Evolutionary conservation across 441 rosid genomes (phyloP).

Genomic region (Pelargonium exstipulatum): DNA sequence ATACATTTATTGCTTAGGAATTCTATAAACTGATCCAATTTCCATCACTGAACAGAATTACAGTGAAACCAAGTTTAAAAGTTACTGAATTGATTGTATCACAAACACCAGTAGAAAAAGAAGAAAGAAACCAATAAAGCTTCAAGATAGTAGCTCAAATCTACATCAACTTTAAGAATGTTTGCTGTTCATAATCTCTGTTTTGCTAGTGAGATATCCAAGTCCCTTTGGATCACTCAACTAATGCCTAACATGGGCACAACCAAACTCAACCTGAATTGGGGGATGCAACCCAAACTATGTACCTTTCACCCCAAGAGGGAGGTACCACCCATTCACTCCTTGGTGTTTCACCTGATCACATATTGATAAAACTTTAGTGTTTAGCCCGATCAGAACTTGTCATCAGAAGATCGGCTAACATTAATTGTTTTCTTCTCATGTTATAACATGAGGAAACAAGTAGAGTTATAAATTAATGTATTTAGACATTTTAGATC

Average conservation of each 20-base stretch:
- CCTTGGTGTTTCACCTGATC: constrained; percentile 5
- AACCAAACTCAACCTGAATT: constrained; percentile 3
- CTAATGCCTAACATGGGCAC: neutral
- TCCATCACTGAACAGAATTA: neutral
- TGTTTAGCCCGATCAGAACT: neutral
- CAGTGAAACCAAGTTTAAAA: neutral
- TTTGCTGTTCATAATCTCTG: neutral
- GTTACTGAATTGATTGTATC: neutral
- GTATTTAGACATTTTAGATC: neutral
- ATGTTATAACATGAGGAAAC: neutral
- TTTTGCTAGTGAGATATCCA: neutral
- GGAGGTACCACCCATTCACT: neutral
- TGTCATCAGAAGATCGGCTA: neutral
- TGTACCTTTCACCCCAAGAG: neutral
- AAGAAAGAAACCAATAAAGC: neutral
- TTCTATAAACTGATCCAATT: neutral
- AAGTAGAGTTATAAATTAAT: neutral
- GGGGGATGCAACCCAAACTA: neutral
- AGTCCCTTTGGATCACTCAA: constrained; percentile 2
- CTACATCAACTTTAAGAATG: neutral
- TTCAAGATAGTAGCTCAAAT: neutral
- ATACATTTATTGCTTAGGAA: neutral
- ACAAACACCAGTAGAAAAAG: neutral
- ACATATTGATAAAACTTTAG: neutral
- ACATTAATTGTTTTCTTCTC: too few relatives aligned